Conservation (phyloP, 2,329 filamentous ascomycete genomes). For the Cryphonectria japonica region DNA sequence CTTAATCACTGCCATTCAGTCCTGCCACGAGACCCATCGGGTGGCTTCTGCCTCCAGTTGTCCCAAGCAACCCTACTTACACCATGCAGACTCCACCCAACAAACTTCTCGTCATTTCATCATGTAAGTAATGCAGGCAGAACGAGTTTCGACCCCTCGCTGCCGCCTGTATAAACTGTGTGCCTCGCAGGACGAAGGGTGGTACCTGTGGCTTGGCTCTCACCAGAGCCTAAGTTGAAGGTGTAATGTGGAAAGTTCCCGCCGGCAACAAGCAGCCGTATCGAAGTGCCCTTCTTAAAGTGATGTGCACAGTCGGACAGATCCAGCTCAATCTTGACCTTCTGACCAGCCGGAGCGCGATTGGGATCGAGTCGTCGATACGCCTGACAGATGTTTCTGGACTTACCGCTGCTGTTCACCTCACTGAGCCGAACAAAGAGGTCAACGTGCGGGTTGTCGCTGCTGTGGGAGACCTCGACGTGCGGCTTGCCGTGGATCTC, state of each 20-base stretch:
- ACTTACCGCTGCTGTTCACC: conserved; percentile 33
- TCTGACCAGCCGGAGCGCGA: background rate
- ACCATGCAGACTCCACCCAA: background rate
- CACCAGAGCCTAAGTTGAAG: conserved; percentile 32
- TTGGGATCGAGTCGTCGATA: conserved; percentile 31
- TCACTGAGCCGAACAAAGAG: conserved; percentile 35
- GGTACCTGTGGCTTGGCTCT: conserved; percentile 30
- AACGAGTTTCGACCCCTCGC: conserved; percentile 14
- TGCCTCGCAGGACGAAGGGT: conserved; percentile 27
- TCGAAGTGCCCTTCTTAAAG: conserved; percentile 31
- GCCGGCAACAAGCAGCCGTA: conserved; percentile 34
- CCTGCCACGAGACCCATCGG: background rate
- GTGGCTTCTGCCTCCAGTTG: background rate
- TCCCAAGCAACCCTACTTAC: too few relatives aligned
- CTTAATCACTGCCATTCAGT: background rate
- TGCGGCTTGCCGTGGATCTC: conserved; percentile 32
- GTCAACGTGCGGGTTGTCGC: conserved; percentile 33
- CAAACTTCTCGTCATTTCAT: background rate
- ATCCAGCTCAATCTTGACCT: conserved; percentile 23
- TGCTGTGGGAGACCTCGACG: conserved; percentile 34
- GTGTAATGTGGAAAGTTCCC: conserved; percentile 31
- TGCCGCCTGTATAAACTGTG: conserved; percentile 18
- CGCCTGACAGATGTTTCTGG: conserved; percentile 33
- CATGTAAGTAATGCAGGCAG: conserved; percentile 11
- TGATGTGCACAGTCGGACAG: conserved; percentile 33